Conservation (phyloP, 805 yeast genomes). For the Ogataea degrootiae region DNA sequence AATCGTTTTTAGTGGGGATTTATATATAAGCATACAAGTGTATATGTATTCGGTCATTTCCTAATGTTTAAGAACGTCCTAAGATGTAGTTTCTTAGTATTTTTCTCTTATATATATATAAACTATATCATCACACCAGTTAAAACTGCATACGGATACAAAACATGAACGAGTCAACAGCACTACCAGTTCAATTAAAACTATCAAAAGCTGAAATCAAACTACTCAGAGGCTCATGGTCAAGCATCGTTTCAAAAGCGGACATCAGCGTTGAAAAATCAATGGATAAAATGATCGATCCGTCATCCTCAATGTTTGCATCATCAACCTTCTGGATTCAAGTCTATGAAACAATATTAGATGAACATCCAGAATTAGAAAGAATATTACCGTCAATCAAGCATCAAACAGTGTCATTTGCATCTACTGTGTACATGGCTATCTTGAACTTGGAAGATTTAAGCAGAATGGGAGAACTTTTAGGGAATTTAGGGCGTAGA, state of each 20-base stretch:
- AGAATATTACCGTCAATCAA: slow-evolving; percentile 57
- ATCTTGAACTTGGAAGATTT: slow-evolving; percentile 55
- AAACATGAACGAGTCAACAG: neutral
- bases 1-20: too few species aligned
- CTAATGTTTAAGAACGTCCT: too few species aligned
- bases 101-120: too few species aligned
- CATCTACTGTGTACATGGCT: slow-evolving; percentile 62
- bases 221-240: slow-evolving; percentile 13
- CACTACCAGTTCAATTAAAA: slow-evolving; percentile 2
- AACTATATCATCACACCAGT: too few species aligned
- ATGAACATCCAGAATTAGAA: slow-evolving; percentile 51
- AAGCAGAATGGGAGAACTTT: slow-evolving; percentile 44
- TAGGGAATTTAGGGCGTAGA: slow-evolving; percentile 56
- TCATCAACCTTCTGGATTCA: slow-evolving; percentile 63
- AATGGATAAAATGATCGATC: slow-evolving; percentile 2
- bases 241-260: slow-evolving; percentile 2
- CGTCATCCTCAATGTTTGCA: slow-evolving; percentile 32
- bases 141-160: too few species aligned
- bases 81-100: too few species aligned
- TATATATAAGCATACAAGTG: too few species aligned
- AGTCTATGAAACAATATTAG: slow-evolving; percentile 56
- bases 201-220: slow-evolving; percentile 10
- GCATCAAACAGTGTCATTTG: slow-evolving; percentile 68
- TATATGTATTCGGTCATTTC: too few species aligned
- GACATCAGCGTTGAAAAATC: slow-evolving; percentile 3